phyloP scores from a whole-genome alignment of 2,329 filamentous ascomycete species.

The Epichloe sp. region DNA sequence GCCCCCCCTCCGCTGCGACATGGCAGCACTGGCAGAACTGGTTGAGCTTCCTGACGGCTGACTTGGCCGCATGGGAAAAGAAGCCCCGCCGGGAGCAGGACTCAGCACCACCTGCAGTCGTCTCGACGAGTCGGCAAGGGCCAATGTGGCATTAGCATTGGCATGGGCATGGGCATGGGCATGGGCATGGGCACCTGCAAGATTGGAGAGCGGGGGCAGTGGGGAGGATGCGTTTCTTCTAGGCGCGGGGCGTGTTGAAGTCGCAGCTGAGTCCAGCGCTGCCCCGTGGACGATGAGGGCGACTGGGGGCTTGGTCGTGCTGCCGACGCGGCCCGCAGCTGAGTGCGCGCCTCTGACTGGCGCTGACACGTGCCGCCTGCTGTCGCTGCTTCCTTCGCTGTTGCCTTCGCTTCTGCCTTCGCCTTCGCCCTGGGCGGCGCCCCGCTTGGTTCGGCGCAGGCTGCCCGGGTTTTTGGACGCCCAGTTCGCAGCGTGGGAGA shows the following conservation, averaged over 20 bases:
- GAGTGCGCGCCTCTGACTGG: conserved; percentile 25
- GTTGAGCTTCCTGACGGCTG: conserved; percentile 30
- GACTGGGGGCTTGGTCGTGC: conserved; percentile 4
- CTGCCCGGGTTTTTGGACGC: conserved; percentile 41
- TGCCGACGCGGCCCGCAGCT: conserved; percentile 14
- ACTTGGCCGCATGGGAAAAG: conserved; percentile 24
- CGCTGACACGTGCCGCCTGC: conserved; percentile 41
- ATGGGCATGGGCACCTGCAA: conserved; percentile 36
- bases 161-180: too few species aligned
- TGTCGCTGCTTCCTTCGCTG: conserved; percentile 21
- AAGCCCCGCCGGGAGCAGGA: conserved; percentile 25
- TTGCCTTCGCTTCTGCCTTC: conserved; percentile 11
- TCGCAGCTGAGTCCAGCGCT: conserved; percentile 8
- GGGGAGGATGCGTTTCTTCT: conserved; percentile 41
- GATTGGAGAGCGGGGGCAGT: conserved; percentile 37
- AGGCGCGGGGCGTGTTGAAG: conserved; percentile 16
- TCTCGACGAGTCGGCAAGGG: conserved; percentile 39
- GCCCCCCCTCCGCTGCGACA: conserved; percentile 29
- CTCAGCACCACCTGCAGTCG: conserved; percentile 21
- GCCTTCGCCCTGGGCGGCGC: conserved; percentile 26
- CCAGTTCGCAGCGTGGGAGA: conserved; percentile 43
- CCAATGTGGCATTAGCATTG: conserved; percentile 10
- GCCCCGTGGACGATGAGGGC: conserved; percentile 7
- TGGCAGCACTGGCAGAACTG: conserved; percentile 25
- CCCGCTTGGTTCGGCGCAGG: conserved; percentile 41